phyloP scores from a whole-genome alignment of 2,329 filamentous ascomycete genomes.

The Byssoonygena ceratinophila region DNA sequence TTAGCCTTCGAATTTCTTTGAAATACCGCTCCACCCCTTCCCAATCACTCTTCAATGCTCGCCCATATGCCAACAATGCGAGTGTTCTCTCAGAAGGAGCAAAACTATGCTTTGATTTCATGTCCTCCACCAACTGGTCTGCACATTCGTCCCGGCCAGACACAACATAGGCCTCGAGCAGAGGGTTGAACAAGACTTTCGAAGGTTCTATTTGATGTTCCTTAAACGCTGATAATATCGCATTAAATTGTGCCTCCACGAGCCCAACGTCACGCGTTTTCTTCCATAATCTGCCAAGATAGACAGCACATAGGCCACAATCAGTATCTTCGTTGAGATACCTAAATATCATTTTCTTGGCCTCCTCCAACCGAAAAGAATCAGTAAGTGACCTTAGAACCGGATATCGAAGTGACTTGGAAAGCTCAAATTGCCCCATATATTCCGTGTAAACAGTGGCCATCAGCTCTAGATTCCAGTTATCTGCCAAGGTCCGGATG shows the following conservation, averaged over 20 bases:
- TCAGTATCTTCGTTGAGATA: conserved; percentile 26
- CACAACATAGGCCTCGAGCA: conserved; percentile 33
- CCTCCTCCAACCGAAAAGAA: conserved; percentile 29
- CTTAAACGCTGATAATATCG: conserved; percentile 22
- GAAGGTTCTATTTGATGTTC: conserved; percentile 26
- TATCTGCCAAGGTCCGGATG: conserved; percentile 28
- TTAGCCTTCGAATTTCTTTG: conserved; percentile 29
- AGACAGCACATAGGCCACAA: conserved; percentile 30
- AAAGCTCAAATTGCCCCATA: conserved; percentile 23
- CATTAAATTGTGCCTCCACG: conserved; percentile 27
- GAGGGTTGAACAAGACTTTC: conserved; percentile 32
- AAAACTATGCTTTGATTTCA: conserved; percentile 25
- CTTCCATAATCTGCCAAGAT: conserved; percentile 31
- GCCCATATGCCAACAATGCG: conserved; percentile 30
- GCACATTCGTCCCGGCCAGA: conserved; percentile 29
- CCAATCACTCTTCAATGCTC: conserved; percentile 34
- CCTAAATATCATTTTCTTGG: conserved; percentile 29
- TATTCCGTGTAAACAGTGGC: conserved; percentile 26
- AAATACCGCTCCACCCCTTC: conserved; percentile 31
- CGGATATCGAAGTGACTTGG: conserved; percentile 26
- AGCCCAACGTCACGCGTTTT: conserved; percentile 31
- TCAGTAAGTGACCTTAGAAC: conserved; percentile 31
- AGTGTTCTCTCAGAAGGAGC: conserved; percentile 27
- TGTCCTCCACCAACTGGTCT: conserved; percentile 28
- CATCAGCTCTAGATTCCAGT: conserved; percentile 26